Conservation (phyloP, 176 grass and related monocot species). For the Pharus latifolius region DNA sequence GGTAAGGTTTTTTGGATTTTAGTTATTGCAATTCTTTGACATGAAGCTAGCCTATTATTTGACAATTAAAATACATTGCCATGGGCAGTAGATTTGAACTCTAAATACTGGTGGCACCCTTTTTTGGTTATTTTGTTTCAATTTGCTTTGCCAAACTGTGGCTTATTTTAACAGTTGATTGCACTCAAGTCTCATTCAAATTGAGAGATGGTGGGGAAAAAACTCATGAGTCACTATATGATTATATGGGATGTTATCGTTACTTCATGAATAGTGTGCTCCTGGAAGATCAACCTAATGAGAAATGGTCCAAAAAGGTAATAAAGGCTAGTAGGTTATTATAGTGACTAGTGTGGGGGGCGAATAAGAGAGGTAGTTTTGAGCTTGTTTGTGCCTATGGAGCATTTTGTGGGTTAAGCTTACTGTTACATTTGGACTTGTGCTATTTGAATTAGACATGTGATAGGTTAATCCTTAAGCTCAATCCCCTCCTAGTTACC, state of each 20-base stretch:
- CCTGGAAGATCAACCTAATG: neutral
- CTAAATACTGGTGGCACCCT: neutral
- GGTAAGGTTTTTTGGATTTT: conserved; percentile 37
- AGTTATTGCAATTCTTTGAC: neutral
- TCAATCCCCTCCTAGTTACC: neutral
- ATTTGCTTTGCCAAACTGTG: neutral
- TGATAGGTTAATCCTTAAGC: no score
- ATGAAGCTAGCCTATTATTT: neutral
- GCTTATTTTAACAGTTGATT: conserved; percentile 6
- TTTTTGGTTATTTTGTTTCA: neutral
- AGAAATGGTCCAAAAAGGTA: no score
- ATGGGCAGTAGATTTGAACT: neutral
- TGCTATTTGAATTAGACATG: no score
- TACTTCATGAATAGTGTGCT: neutral
- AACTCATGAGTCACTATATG: neutral
- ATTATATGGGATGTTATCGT: neutral
- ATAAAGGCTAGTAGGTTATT: no score
- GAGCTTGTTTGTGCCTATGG: neutral
- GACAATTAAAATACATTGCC: neutral
- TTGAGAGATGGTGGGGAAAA: neutral
- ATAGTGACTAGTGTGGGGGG: no score
- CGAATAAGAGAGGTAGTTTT: neutral
- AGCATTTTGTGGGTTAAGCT: no score
- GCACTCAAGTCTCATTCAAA: neutral
- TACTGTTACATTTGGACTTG: no score